phyloP scores from a whole-genome alignment of 768 basidiomycete genomes.

The Cystobasidiopsis lactophilus region DNA sequence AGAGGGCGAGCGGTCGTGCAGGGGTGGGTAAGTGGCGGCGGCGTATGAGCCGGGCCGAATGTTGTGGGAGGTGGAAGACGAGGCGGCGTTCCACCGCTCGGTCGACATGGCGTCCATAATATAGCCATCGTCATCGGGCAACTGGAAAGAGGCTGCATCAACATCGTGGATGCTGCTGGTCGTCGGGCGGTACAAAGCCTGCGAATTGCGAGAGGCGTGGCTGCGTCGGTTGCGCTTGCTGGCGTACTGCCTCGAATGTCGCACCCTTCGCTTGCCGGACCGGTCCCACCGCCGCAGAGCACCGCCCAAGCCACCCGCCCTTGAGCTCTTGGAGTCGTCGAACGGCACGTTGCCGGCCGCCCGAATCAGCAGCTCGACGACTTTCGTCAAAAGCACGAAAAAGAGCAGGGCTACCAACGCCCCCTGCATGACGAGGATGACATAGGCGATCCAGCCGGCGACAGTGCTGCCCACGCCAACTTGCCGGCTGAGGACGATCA shows the following conservation, averaged over 20 bases:
- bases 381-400: constrained; percentile 61
- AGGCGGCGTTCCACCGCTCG: constrained; percentile 2
- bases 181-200: constrained; percentile 3
- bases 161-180: constrained; percentile 12
- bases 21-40: constrained; percentile 15
- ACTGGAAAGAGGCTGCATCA: no score
- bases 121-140: constrained; percentile 48
- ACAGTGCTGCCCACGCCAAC: constrained; percentile 61
- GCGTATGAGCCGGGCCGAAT: constrained; percentile 15
- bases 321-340: constrained; percentile 52
- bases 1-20: not conserved
- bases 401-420: constrained; percentile 65
- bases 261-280: constrained; percentile 13
- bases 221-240: constrained; percentile 6
- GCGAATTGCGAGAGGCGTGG: not conserved
- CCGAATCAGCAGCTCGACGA: constrained; percentile 61
- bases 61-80: constrained; percentile 30
- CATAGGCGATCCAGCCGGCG: constrained; percentile 81
- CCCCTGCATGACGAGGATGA: constrained; percentile 55
- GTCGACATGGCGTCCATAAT: constrained; percentile 94
- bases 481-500: constrained; percentile 71
- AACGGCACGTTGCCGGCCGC: constrained; percentile 57
- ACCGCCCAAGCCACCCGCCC: constrained; percentile 72
- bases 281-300: constrained; percentile 47
- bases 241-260: constrained; percentile 3